These are phyloP conservation scores for Solanum sejunctum DNA, from an alignment of 257 asterid species.

Conservation along the genomic window DNA sequence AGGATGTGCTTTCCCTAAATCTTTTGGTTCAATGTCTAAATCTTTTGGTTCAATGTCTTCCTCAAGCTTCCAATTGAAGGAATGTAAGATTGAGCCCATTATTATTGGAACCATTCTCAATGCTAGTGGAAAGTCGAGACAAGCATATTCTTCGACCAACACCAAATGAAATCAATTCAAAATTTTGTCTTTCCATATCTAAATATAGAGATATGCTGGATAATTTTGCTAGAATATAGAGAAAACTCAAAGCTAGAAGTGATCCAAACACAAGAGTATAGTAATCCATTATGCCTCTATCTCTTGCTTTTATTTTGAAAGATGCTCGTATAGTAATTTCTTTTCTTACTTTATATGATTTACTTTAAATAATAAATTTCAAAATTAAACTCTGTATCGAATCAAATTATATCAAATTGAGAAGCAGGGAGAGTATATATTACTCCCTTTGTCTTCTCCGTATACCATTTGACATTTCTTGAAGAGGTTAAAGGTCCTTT, in stretches of 20 bases:
- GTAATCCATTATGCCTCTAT: background rate
- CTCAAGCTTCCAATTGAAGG: constrained; percentile 1
- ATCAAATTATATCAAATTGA: no score
- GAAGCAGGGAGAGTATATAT: no score
- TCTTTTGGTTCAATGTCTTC: background rate
- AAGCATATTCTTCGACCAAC: background rate
- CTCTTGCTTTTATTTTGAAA: no score
- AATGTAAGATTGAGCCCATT: background rate
- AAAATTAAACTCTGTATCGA: no score
- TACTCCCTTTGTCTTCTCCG: no score
- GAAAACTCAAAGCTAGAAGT: constrained; percentile 17
- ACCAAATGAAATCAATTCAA: constrained; percentile 3
- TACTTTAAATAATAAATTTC: no score
- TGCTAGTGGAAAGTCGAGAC: background rate
- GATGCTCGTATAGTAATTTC: no score
- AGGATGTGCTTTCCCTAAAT: background rate
- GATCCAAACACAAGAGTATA: constrained; percentile 23
- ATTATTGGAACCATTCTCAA: background rate
- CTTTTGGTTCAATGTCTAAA: background rate
- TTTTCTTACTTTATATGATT: no score
- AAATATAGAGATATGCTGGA: background rate
- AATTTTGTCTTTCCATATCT: background rate
- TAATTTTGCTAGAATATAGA: background rate
- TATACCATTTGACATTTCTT: no score
- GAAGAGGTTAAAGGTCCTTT: no score